Conservation (phyloP, 768 basidiomycete genomes). For the Wakefieldia striispora region DNA sequence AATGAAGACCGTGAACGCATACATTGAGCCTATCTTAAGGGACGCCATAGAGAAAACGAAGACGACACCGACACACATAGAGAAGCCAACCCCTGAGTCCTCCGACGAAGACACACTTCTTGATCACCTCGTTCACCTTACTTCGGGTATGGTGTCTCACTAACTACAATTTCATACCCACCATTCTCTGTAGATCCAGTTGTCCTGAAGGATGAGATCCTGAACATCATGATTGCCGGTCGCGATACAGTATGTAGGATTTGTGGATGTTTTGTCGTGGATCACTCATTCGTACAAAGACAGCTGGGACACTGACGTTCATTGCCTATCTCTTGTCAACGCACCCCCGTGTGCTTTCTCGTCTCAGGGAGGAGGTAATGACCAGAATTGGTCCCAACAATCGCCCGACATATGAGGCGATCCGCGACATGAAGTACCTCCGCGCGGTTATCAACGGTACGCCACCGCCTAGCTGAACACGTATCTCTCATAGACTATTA, state of each 20-base stretch:
- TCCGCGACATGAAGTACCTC: slow-evolving; percentile 61
- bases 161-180: slow-evolving; percentile 9
- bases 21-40: slow-evolving; percentile 43
- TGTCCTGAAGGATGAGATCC: slow-evolving; percentile 31
- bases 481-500: background rate
- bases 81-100: slow-evolving; percentile 28
- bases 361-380: slow-evolving; percentile 56
- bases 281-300: slow-evolving; percentile 33
- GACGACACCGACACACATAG: background rate
- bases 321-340: slow-evolving; percentile 46
- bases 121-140: slow-evolving; percentile 53
- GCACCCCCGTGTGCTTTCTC: slow-evolving; percentile 44
- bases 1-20: slow-evolving; percentile 54
- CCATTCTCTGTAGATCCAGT: slow-evolving; percentile 18
- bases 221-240: slow-evolving; percentile 36
- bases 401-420: slow-evolving; percentile 51
- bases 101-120: slow-evolving; percentile 49
- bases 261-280: background rate
- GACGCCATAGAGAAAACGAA: slow-evolving; percentile 48
- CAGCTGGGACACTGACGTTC: slow-evolving; percentile 35
- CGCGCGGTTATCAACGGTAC: slow-evolving; percentile 64
- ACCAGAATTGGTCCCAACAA: slow-evolving; percentile 46
- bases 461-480: background rate
- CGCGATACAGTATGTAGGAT: slow-evolving; percentile 23
- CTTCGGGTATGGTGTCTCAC: slow-evolving; percentile 36